phyloP scores from a whole-genome alignment of 2,329 filamentous ascomycete genomes.

The Macrophomina phaseolina region DNA sequence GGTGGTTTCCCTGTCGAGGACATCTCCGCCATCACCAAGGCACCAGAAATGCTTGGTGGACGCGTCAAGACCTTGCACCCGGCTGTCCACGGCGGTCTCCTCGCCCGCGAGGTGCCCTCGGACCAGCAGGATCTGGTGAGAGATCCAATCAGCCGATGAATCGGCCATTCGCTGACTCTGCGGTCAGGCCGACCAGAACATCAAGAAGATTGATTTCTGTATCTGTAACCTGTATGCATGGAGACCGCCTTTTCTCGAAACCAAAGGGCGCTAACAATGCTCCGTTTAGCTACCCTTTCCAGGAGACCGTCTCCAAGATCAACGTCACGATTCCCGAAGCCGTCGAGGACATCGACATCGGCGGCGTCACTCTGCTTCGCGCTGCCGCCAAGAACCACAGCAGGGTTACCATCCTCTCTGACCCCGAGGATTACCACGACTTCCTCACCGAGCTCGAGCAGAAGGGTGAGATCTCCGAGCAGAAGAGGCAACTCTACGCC shows the following conservation, averaged over 20 bases:
- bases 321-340: conserved; percentile 97
- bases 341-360: conserved; percentile 98
- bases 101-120: conserved; percentile 90
- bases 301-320: conserved; percentile 95
- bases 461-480: conserved; percentile 81
- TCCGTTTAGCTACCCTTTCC: conserved; percentile 79
- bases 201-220: conserved; percentile 46
- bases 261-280: background rate
- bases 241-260: background rate
- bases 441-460: conserved; percentile 88
- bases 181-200: conserved; percentile 50
- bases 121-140: conserved; percentile 89
- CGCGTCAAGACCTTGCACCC: conserved; percentile 96
- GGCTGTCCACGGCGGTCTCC: conserved; percentile 81
- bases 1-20: conserved; percentile 97
- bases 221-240: conserved; percentile 77
- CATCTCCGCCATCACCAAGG: conserved; percentile 91
- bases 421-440: conserved; percentile 90
- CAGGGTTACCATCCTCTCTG: conserved; percentile 93
- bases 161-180: background rate
- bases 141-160: too few species aligned
- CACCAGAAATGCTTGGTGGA: conserved; percentile 94
- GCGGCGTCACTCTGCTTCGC: conserved; percentile 90
- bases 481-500: conserved; percentile 85
- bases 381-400: conserved; percentile 98